Percentiles rank a stretch among this genome's conserved stretches.
Evolutionary conservation across 2,329 filamentous ascomycete genomes (phyloP).

Genomic region (Clarireedia monteithiana): DNA sequence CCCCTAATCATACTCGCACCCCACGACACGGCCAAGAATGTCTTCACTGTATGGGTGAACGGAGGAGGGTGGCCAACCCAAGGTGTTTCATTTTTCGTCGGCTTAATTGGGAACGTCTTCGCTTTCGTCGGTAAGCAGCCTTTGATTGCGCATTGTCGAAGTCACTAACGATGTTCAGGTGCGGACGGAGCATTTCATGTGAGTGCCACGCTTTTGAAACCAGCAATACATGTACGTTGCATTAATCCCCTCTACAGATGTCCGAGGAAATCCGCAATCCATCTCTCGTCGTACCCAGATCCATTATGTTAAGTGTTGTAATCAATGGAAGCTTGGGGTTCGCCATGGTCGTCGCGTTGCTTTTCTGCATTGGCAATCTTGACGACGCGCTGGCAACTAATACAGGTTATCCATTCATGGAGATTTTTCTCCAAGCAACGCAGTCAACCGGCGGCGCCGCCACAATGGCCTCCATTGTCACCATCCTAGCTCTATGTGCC

Average conservation of each 20-base stretch:
- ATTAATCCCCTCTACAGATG: neutral
- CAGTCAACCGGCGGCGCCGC: conserved; percentile 38
- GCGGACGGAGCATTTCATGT: conserved; percentile 8
- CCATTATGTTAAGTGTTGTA: conserved; percentile 38
- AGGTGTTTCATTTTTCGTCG: conserved; percentile 31
- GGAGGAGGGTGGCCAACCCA: conserved; percentile 24
- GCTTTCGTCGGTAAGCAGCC: conserved; percentile 4
- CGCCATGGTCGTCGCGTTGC: conserved; percentile 28
- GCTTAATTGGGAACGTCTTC: conserved; percentile 28
- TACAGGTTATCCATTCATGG: conserved; percentile 39
- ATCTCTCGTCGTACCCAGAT: conserved; percentile 2
- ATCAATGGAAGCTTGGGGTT: conserved; percentile 41
- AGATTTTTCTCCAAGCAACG: conserved; percentile 43
- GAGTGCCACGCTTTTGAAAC: neutral
- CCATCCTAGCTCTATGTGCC: conserved; percentile 31
- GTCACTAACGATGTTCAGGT: conserved; percentile 1
- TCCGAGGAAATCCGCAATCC: conserved; percentile 11
- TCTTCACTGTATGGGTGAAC: conserved; percentile 28
- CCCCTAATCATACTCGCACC: conserved; percentile 28
- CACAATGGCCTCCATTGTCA: conserved; percentile 38
- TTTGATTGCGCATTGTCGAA: neutral
- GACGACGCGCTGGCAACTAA: conserved; percentile 30
- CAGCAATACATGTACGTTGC: neutral
- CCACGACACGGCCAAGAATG: conserved; percentile 12
- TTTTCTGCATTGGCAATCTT: conserved; percentile 31